These are phyloP conservation scores for Neohortaea acidophila DNA, from an alignment of 495 filamentous ascomycete genomes.

Conservation along the genomic window DNA sequence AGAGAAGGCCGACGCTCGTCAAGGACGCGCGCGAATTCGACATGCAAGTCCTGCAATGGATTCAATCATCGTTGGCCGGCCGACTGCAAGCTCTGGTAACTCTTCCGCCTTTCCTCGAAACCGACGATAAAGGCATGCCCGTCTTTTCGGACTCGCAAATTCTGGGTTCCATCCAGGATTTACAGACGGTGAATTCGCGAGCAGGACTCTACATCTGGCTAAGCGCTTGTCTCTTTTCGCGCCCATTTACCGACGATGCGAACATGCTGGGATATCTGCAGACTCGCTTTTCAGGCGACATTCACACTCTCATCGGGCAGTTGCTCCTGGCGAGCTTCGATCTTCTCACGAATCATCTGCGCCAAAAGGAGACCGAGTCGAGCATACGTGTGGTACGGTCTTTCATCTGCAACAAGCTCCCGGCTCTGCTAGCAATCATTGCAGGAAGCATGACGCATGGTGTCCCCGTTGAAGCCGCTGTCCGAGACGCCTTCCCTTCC, in stretches of 20 bases:
- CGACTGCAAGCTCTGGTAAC: slow-evolving; percentile 6
- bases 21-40: slow-evolving; percentile 11
- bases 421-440: slow-evolving; percentile 56
- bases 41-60: slow-evolving; percentile 12
- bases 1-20: slow-evolving; percentile 4
- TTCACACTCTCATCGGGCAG: slow-evolving; percentile 58
- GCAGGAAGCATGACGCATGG: slow-evolving; percentile 44
- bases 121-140: slow-evolving; percentile 7
- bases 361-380: slow-evolving; percentile 56
- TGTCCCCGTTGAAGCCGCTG: slow-evolving; percentile 58
- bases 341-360: slow-evolving; percentile 69
- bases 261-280: slow-evolving; percentile 64
- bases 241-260: slow-evolving; percentile 70
- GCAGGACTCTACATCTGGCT: slow-evolving; percentile 88
- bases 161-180: slow-evolving; percentile 39
- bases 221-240: slow-evolving; percentile 62
- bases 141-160: slow-evolving; percentile 5
- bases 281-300: slow-evolving; percentile 71
- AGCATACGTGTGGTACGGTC: slow-evolving; percentile 69
- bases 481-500: slow-evolving; percentile 63
- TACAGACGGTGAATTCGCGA: slow-evolving; percentile 59
- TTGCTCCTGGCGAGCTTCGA: slow-evolving; percentile 81
- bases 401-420: slow-evolving; percentile 87
- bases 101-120: slow-evolving; percentile 14
- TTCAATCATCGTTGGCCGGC: slow-evolving; percentile 11